Percentiles rank a stretch among this genome's conserved stretches.
Evolutionary conservation across 768 basidiomycete species (phyloP).

Genomic region (Kwoniella shandongensis): DNA sequence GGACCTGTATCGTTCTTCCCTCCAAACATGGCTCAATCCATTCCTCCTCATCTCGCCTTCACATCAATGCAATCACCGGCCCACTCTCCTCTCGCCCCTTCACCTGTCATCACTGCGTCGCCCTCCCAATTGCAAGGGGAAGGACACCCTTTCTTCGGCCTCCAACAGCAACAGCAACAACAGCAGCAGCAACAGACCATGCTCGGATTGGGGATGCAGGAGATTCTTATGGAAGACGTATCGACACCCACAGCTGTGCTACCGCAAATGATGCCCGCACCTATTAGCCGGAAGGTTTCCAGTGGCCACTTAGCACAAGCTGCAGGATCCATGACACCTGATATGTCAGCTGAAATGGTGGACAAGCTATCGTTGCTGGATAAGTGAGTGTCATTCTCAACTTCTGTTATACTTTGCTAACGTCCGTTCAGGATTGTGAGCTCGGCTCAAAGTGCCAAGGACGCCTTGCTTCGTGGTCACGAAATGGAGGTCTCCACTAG

Average conservation of each 20-base stretch:
- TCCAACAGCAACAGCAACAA: constrained; percentile 4
- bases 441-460: constrained; percentile 44
- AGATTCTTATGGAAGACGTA: constrained; percentile 39
- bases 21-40: constrained; percentile 24
- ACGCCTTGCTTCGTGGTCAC: constrained; percentile 44
- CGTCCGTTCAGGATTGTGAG: constrained; percentile 37
- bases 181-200: background rate
- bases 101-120: constrained; percentile 29
- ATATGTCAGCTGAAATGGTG: constrained; percentile 42
- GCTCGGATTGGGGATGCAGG: constrained; percentile 20
- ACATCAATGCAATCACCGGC: constrained; percentile 25
- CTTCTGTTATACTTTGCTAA: constrained; percentile 8
- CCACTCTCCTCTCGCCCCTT: constrained; percentile 30
- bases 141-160: constrained; percentile 9
- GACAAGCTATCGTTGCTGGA: constrained; percentile 49
- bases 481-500: constrained; percentile 46
- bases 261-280: constrained; percentile 3
- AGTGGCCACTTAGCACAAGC: constrained; percentile 7
- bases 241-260: constrained; percentile 30
- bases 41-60: constrained; percentile 42
- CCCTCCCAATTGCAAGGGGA: constrained; percentile 14
- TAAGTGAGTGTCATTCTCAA: constrained; percentile 31
- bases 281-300: constrained; percentile 16
- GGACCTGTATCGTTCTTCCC: constrained; percentile 15
- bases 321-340: constrained; percentile 23